Evolutionary conservation across 208 protist species (phyloP).

Genomic region (Leishmania tarentolae): DNA sequence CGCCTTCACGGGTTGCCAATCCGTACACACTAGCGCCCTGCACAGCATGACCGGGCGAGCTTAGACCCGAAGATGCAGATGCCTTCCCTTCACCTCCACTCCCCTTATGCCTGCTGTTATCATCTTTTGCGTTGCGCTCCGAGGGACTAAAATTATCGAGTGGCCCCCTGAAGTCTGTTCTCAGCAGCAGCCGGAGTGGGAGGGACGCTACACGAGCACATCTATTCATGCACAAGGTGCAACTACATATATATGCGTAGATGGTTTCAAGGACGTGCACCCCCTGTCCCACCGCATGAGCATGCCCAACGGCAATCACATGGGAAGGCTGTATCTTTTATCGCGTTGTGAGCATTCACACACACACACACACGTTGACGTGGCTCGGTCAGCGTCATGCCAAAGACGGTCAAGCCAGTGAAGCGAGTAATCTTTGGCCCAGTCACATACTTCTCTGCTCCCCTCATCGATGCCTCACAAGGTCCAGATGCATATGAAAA

Average conservation of each 20-base stretch:
- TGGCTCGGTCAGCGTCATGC: not conserved
- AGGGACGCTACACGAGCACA: not conserved
- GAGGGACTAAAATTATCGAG: not conserved
- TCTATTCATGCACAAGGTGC: not conserved
- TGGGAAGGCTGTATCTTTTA: not conserved
- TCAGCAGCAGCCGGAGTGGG: not conserved
- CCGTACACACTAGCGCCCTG: not conserved
- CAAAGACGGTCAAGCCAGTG: not conserved
- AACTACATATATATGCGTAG: not conserved
- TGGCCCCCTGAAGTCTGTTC: not conserved
- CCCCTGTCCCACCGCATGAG: not conserved
- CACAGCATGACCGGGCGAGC: not conserved
- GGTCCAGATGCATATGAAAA: not conserved
- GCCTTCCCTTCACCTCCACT: not conserved
- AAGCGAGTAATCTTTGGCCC: constrained; percentile 22
- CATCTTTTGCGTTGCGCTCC: not conserved
- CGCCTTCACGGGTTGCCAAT: not conserved
- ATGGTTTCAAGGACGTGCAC: not conserved
- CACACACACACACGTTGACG: too few species aligned
- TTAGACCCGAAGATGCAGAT: not conserved
- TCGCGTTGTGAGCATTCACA: not conserved
- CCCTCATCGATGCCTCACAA: not conserved
- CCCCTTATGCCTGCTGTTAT: not conserved
- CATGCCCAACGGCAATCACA: not conserved
- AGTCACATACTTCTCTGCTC: constrained; percentile 5